Base-by-base conservation (phyloP, 1,284 basidiomycete genomes). In the Naganishia cerealis region DNA sequence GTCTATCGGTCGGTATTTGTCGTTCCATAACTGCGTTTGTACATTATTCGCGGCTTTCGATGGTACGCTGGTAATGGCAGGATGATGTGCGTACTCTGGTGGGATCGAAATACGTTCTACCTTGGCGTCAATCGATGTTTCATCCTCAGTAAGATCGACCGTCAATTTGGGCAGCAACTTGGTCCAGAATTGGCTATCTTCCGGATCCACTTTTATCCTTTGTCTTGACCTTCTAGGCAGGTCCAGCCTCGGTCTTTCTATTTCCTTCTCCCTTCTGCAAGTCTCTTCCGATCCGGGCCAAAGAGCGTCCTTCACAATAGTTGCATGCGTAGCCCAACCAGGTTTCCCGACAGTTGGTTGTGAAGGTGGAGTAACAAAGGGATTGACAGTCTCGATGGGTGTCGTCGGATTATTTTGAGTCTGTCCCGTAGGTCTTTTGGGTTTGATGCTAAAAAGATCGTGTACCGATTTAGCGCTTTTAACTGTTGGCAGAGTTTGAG, bases 1-100 rank as follows among this genome's bases (percentile, higher is more conserved):
- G 42, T 82, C 79, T 62, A 83, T 84, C 9, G 94, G 94, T 29
- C 86, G 86, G 84, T 90, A 95, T 71, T 86, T 88, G 59, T 90
- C 87, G 40, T 84, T 82, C 92, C 92, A 95, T 5, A 85, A 78
- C 48, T 87, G 53, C 15, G 53, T 68, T 18, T 33, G 29, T 6
- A 21, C n/a, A 4, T 39, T 55, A 21, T 53, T 55, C 24, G 38
- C 16, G 21, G 29, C 48, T 40, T 68, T 68, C 40, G 9, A 43
- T 29, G 33, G 4, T 0, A 68, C 36, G n/a, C 57, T 48, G 16
- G 36, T 46, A 16, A 68, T 46, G 8, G 59, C 67, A 26, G 67
- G 59, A 42, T 63, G 43, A 21, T 43, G 24, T 7, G 53, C 38
- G 33, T 66, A 57, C 16, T 39, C 29, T 1, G 24, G 43, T 18